phyloP scores from a whole-genome alignment of 1,284 basidiomycete species.

The Ganoderma sinense region DNA sequence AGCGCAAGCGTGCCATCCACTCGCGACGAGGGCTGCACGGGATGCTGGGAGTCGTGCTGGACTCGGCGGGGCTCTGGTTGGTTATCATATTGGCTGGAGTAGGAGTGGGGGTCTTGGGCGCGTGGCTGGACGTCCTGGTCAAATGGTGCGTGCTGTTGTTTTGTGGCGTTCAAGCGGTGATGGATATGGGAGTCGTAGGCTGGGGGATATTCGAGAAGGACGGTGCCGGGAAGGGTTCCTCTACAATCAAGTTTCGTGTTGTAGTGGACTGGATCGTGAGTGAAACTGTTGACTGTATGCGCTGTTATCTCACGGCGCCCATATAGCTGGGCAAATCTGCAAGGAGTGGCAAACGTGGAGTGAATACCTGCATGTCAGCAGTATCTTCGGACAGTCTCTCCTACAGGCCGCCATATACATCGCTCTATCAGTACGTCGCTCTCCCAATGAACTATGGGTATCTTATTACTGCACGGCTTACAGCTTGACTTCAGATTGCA shows the following conservation, averaged over 20 bases:
- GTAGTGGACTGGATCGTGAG: constrained; percentile 77
- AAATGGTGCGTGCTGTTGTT: constrained; percentile 62
- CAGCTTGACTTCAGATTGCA: constrained; percentile 49
- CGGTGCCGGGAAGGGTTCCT: constrained; percentile 76
- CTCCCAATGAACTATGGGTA: not conserved
- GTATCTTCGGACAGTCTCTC: constrained; percentile 65
- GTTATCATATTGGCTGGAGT: constrained; percentile 71
- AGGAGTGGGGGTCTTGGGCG: constrained; percentile 75
- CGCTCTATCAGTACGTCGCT: constrained; percentile 58
- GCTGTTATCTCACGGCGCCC: constrained; percentile 15
- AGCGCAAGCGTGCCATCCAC: constrained; percentile 57
- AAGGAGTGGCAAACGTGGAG: constrained; percentile 77
- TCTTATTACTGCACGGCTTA: not conserved
- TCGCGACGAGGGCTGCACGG: constrained; percentile 63
- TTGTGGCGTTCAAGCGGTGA: not conserved
- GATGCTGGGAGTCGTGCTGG: constrained; percentile 58
- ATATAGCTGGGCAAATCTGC: constrained; percentile 73
- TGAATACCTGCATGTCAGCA: constrained; percentile 58
- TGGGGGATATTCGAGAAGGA: constrained; percentile 76
- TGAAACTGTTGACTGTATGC: constrained; percentile 23
- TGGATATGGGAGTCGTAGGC: constrained; percentile 46
- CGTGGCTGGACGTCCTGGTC: constrained; percentile 78
- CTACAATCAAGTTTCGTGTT: constrained; percentile 78
- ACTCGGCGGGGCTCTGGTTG: constrained; percentile 71
- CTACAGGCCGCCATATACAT: constrained; percentile 72